Conservation (phyloP, 768 basidiomycete genomes). For the Dioszegia aurantiaca region DNA sequence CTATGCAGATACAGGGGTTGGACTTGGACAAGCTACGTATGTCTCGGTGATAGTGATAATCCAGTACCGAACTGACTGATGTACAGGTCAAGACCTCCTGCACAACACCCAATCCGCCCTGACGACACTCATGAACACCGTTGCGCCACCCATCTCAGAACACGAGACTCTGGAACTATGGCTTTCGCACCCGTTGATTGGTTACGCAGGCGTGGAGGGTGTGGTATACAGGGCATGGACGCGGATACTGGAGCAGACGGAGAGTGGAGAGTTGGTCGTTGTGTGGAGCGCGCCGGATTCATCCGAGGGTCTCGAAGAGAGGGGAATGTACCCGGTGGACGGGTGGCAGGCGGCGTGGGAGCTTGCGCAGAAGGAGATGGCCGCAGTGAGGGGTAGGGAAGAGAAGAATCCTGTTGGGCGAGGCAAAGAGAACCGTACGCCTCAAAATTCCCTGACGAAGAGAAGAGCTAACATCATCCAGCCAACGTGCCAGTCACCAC, state of each 20-base stretch:
- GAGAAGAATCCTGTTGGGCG: slow-evolving; percentile 40
- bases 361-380: slow-evolving; percentile 67
- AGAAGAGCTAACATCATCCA: slow-evolving; percentile 12
- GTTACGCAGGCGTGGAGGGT: slow-evolving; percentile 90
- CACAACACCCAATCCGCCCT: slow-evolving; percentile 82
- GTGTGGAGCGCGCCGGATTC: slow-evolving; percentile 38
- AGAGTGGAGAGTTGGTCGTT: slow-evolving; percentile 46
- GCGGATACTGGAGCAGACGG: slow-evolving; percentile 52
- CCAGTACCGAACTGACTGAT: no score
- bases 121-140: slow-evolving; percentile 87
- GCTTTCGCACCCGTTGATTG: slow-evolving; percentile 93
- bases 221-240: slow-evolving; percentile 76
- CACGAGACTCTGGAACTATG: slow-evolving; percentile 96
- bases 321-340: slow-evolving; percentile 79
- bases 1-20: slow-evolving; percentile 54
- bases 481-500: slow-evolving; percentile 60
- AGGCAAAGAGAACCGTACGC: slow-evolving; percentile 27
- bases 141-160: slow-evolving; percentile 96
- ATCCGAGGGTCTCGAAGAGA: slow-evolving; percentile 29
- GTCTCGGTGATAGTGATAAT: slow-evolving; percentile 46
- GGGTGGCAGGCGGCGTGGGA: slow-evolving; percentile 80
- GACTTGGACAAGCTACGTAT: slow-evolving; percentile 86
- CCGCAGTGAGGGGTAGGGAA: slow-evolving; percentile 33
- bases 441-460: slow-evolving; percentile 40
- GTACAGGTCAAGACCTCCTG: slow-evolving; percentile 85